Evolutionary conservation across 352 stramenopile genomes (phyloP), one percentile per base, ranked within the genome.

Genomic region (Pythium coloratum): DNA sequence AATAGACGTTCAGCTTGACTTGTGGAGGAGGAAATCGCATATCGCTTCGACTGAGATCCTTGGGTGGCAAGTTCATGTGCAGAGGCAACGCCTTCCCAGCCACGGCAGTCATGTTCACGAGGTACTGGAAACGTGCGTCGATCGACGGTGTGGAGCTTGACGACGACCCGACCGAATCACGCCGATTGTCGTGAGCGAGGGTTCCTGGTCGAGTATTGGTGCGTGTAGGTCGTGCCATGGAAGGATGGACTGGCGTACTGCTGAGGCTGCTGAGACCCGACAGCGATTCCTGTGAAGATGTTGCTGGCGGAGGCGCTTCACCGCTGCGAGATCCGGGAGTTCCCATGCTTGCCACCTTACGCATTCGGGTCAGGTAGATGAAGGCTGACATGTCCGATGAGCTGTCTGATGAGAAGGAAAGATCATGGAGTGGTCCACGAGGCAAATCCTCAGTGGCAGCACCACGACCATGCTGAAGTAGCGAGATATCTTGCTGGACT

Each of bases 61-160:
- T 73, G 26, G 70, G 55, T 18, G 76, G 76, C 0, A 88, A 60
- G 7, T 77, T 76, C 18, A 89, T 55, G 59, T 86, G 71, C 26
- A 89, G 50, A 10, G 81, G 76, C 42, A 90, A 49, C 5, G 78
- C 69, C 33, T 79, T 75, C 7, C 62, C 73, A 5, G 76, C 75
- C 6, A 73, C 65, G 3, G 76, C 73, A 1, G 72, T 82, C 78
- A 85, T 86, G 44, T 77, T 81, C 7, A 76, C 68, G 47, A 90
- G 61, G 42, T 86, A 82, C 26, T 81, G 72, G 32, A 89, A 75
- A 16, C 70, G 71, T 20, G 68, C 62, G 42, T 86, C 73, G 40
- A 80, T 72, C 10, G 81, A 88, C 20, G 76, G 51, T 8, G 71
- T 85, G 2, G 77, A 92, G 46, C 70, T 76, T 7, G 78, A 84